Conservation (phyloP, 106 monocot species). For the Allium cepa region DNA sequence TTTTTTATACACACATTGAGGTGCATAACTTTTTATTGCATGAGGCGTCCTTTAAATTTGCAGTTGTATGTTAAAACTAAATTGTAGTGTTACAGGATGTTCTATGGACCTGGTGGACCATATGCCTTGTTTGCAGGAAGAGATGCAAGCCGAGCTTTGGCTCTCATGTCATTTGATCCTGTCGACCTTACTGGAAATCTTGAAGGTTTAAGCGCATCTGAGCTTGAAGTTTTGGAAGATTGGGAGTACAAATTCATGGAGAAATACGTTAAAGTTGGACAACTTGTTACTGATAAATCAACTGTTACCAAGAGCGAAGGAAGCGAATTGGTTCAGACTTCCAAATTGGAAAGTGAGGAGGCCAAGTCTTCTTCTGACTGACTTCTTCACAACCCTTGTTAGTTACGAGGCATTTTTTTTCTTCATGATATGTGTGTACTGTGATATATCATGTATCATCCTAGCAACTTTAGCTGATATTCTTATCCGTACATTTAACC, state of each 20-base stretch:
- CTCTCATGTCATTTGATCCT: slow-evolving; percentile 78
- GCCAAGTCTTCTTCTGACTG: not conserved
- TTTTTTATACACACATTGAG: too few species aligned
- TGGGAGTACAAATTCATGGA: slow-evolving; percentile 89
- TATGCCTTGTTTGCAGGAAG: slow-evolving; percentile 87
- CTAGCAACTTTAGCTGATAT: too few species aligned
- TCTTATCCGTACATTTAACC: too few species aligned
- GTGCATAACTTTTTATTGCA: too few species aligned
- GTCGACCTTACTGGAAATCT: slow-evolving; percentile 62
- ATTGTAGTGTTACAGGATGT: slow-evolving; percentile 38
- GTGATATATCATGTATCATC: too few species aligned
- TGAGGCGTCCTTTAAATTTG: too few species aligned
- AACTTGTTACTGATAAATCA: slow-evolving; percentile 27
- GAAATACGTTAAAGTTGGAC: slow-evolving; percentile 73
- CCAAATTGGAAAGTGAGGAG: not conserved
- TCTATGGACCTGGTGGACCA: slow-evolving; percentile 79
- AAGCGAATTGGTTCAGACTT: not conserved
- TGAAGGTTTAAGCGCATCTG: slow-evolving; percentile 48
- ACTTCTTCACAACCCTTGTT: too few species aligned
- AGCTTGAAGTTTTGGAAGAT: slow-evolving; percentile 66
- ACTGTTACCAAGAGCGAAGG: not conserved
- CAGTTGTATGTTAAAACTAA: too few species aligned
- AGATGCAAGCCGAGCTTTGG: slow-evolving; percentile 72
- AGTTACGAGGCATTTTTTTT: too few species aligned
- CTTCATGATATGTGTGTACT: too few species aligned